Evolutionary conservation across 1,284 basidiomycete species (phyloP).

Genomic region (Marasmius sp.): DNA sequence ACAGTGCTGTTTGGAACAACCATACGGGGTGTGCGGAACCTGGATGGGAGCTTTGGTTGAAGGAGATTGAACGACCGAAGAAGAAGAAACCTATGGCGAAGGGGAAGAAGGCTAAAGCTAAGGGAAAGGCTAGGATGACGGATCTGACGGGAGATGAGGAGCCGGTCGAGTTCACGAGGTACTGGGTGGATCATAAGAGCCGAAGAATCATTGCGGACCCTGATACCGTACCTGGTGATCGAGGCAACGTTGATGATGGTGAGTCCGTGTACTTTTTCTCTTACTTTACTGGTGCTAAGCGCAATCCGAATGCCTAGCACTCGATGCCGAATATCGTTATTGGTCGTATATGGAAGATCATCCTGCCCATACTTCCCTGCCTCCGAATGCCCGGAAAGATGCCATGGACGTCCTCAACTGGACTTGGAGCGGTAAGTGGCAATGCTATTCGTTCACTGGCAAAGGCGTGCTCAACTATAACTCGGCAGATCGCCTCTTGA

Average conservation of each 20-base stretch:
- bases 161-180: slow-evolving; percentile 38
- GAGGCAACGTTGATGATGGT: slow-evolving; percentile 53
- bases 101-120: slow-evolving; percentile 22
- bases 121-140: background rate
- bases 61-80: slow-evolving; percentile 30
- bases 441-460: background rate
- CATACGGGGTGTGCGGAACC: slow-evolving; percentile 57
- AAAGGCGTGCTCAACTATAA: background rate
- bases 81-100: slow-evolving; percentile 15
- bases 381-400: slow-evolving; percentile 52
- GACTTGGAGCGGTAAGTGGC: slow-evolving; percentile 63
- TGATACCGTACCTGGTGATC: slow-evolving; percentile 20
- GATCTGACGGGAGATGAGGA: slow-evolving; percentile 8
- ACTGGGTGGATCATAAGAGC: slow-evolving; percentile 66
- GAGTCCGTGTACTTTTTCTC: slow-evolving; percentile 26
- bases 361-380: slow-evolving; percentile 62
- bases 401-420: slow-evolving; percentile 72
- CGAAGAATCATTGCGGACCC: slow-evolving; percentile 51
- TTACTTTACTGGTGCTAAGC: slow-evolving; percentile 13
- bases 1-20: slow-evolving; percentile 28
- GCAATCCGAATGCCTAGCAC: slow-evolving; percentile 33
- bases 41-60: slow-evolving; percentile 57
- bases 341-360: slow-evolving; percentile 76
- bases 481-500: slow-evolving; percentile 60
- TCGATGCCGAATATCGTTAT: slow-evolving; percentile 72